Percentiles rank a stretch among this genome's conserved stretches.
phyloP scores from a whole-genome alignment of 345 rosid genomes.

The Lepidium sativum region DNA sequence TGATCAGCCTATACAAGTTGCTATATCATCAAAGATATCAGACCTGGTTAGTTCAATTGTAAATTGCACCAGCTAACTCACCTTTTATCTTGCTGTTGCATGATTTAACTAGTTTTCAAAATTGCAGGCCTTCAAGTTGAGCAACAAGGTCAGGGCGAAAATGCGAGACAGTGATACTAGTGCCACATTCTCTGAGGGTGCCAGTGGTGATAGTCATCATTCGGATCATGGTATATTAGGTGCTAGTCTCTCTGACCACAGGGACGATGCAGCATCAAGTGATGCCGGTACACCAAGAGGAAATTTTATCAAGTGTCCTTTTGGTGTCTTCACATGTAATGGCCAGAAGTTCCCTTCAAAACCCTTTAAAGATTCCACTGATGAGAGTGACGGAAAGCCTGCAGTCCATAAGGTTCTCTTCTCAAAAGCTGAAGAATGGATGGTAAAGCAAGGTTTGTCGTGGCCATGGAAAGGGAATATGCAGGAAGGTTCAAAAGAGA shows the following conservation, averaged over 20 bases:
- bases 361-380: slow-evolving; percentile 40
- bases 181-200: slow-evolving; percentile 44
- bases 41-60: too few relatives aligned
- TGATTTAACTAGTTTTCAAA: slow-evolving; percentile 21
- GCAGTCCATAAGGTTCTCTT: slow-evolving; percentile 52
- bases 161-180: slow-evolving; percentile 46
- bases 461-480: slow-evolving; percentile 86
- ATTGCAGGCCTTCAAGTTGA: slow-evolving; percentile 62
- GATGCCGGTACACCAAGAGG: slow-evolving; percentile 71
- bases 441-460: slow-evolving; percentile 57
- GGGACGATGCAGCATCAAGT: slow-evolving; percentile 62
- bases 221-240: slow-evolving; percentile 49
- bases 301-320: slow-evolving; percentile 37
- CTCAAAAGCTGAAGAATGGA: slow-evolving; percentile 70
- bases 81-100: slow-evolving; percentile 9
- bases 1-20: slow-evolving; percentile 76
- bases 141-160: slow-evolving; percentile 61
- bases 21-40: too few relatives aligned
- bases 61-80: neutral
- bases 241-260: slow-evolving; percentile 42
- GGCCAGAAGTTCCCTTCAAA: slow-evolving; percentile 40
- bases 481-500: slow-evolving; percentile 45
- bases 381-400: slow-evolving; percentile 55
- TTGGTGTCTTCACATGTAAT: slow-evolving; percentile 39
- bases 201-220: slow-evolving; percentile 46